phyloP scores from a whole-genome alignment of 2,329 filamentous ascomycete genomes.

The Sphaceloma murrayae region DNA sequence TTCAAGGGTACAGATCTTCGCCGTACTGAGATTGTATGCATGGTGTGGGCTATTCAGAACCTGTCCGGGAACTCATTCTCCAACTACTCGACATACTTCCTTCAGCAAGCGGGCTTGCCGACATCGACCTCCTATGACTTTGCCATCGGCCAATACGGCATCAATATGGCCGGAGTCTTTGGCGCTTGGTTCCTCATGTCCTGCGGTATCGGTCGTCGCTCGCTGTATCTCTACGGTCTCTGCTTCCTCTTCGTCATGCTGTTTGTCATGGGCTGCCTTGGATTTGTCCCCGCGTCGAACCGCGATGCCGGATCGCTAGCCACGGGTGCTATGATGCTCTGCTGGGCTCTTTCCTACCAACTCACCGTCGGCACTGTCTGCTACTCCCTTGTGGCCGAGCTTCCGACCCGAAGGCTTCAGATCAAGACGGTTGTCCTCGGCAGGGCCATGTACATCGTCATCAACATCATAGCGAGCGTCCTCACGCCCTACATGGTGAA shows the following conservation, averaged over 20 bases:
- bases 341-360: constrained; percentile 77
- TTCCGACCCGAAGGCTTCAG: constrained; percentile 71
- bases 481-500: constrained; percentile 91
- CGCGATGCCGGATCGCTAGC: constrained; percentile 56
- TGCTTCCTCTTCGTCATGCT: constrained; percentile 66
- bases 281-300: constrained; percentile 55
- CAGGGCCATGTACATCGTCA: constrained; percentile 66
- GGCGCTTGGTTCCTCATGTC: constrained; percentile 75
- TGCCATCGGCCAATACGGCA: constrained; percentile 49
- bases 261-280: constrained; percentile 73
- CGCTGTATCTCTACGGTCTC: constrained; percentile 67
- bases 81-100: constrained; percentile 42
- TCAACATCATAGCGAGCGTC: constrained; percentile 70
- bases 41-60: constrained; percentile 43
- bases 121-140: constrained; percentile 37
- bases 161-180: constrained; percentile 70
- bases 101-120: constrained; percentile 39
- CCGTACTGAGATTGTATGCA: constrained; percentile 62
- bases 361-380: constrained; percentile 80
- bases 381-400: constrained; percentile 77
- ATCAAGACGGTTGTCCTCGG: constrained; percentile 88
- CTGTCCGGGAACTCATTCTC: constrained; percentile 39
- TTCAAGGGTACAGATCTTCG: constrained; percentile 71
- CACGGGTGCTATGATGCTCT: constrained; percentile 75
- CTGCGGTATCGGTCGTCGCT: constrained; percentile 56